Percentiles rank a stretch among this genome's conserved stretches.
Conservation (phyloP, 192 early-diverging fungal species). For the Anaeromyces robustus region DNA sequence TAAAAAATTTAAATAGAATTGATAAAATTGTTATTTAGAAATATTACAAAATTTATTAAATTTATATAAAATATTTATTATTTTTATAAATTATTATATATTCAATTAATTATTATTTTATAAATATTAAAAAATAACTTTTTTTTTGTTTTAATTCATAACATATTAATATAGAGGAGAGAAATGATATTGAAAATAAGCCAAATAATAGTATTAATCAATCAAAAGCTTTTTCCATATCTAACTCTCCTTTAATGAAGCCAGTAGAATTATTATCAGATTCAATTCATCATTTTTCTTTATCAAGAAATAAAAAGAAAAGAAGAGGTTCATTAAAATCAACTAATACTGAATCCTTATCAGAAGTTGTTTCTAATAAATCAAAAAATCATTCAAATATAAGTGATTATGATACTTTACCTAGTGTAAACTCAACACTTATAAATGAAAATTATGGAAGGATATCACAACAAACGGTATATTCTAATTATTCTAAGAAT, state of each 20-base stretch:
- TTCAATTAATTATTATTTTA: too few species aligned
- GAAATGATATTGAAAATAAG: neutral
- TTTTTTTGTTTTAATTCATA: neutral
- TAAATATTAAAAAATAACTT: neutral
- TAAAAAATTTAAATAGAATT: too few species aligned
- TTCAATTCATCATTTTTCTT: neutral
- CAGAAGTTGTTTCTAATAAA: neutral
- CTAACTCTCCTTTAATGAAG: neutral
- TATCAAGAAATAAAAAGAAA: neutral
- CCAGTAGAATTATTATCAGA: neutral
- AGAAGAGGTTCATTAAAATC: neutral
- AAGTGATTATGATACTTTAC: neutral
- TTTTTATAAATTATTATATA: too few species aligned
- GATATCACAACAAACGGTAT: too few species aligned
- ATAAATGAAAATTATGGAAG: too few species aligned
- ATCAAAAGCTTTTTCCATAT: neutral
- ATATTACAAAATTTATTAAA: too few species aligned
- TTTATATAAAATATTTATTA: too few species aligned
- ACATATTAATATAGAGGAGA: too few species aligned
- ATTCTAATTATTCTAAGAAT: neutral
- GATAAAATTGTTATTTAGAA: too few species aligned
- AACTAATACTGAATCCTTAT: neutral
- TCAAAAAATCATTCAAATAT: neutral
- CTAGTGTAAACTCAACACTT: neutral
- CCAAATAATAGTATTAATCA: neutral